Percentiles rank a stretch among this genome's conserved stretches.
These are phyloP conservation scores for Penicillium palitans DNA, from an alignment of 2,329 filamentous ascomycete genomes.

Conservation along the genomic window DNA sequence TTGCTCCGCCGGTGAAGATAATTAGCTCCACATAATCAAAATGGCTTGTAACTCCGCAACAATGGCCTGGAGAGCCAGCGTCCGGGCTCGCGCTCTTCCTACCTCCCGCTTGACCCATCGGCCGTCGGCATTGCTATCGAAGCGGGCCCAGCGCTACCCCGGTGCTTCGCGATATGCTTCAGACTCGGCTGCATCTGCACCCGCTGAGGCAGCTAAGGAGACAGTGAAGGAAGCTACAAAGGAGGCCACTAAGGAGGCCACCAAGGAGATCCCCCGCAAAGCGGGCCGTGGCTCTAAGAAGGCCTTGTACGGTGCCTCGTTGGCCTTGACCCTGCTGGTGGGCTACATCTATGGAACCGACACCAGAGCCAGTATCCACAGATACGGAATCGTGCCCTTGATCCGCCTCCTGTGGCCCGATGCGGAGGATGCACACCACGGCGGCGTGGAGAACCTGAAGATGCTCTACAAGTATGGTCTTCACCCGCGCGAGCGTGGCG, in stretches of 20 bases:
- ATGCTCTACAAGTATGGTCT: slow-evolving; percentile 71
- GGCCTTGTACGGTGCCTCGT: slow-evolving; percentile 49
- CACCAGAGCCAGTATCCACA: slow-evolving; percentile 69
- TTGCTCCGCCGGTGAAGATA: slow-evolving; percentile 18
- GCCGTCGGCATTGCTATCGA: slow-evolving; percentile 22
- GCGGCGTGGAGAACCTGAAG: slow-evolving; percentile 70
- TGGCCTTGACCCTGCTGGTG: slow-evolving; percentile 51
- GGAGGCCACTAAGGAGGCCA: slow-evolving; percentile 4
- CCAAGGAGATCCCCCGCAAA: slow-evolving; percentile 31
- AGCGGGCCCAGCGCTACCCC: slow-evolving; percentile 15
- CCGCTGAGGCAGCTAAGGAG: slow-evolving; percentile 19
- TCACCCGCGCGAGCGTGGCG: slow-evolving; percentile 78
- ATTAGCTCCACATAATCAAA: slow-evolving; percentile 14
- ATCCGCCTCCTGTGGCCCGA: slow-evolving; percentile 46
- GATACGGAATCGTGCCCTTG: slow-evolving; percentile 59
- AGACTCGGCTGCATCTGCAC: slow-evolving; percentile 14
- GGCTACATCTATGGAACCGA: slow-evolving; percentile 72
- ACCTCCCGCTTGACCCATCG: slow-evolving; percentile 28
- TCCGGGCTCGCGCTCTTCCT: slow-evolving; percentile 27
- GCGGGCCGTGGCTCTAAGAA: slow-evolving; percentile 31
- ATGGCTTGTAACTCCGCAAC: slow-evolving; percentile 28
- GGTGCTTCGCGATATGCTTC: slow-evolving; percentile 26
- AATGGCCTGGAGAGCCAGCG: slow-evolving; percentile 30
- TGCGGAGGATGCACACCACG: slow-evolving; percentile 85
- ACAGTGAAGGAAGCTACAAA: slow-evolving; percentile 14